These are phyloP conservation scores for Plectosphaerella plurivora DNA, from an alignment of 2,329 filamentous ascomycete species.

Conservation along the genomic window DNA sequence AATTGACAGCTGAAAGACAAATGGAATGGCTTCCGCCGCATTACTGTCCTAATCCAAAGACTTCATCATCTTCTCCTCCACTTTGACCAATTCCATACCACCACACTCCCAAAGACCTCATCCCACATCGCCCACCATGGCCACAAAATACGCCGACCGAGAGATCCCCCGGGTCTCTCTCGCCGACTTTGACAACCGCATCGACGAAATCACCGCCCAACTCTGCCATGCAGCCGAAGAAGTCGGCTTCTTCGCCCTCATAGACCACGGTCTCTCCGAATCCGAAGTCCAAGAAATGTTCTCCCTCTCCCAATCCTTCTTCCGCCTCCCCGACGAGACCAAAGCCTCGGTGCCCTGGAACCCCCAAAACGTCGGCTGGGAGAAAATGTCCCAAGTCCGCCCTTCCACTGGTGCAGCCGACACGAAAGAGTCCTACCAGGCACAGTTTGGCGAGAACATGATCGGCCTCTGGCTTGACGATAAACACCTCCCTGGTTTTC, in stretches of 20 bases:
- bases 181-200: constrained; percentile 44
- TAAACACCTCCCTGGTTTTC: constrained; percentile 42
- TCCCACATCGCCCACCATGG: neutral
- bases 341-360: constrained; percentile 53
- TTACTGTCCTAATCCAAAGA: too few species aligned
- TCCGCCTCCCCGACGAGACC: constrained; percentile 42
- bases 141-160: constrained; percentile 5
- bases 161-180: constrained; percentile 31
- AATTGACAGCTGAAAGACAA: too few species aligned
- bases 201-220: constrained; percentile 47
- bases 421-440: constrained; percentile 58
- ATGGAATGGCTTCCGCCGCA: too few species aligned
- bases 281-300: constrained; percentile 49
- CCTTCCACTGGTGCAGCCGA: constrained; percentile 56
- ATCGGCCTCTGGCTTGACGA: constrained; percentile 47
- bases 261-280: constrained; percentile 48
- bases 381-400: constrained; percentile 53
- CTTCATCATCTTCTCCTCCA: too few species aligned
- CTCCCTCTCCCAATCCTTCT: constrained; percentile 45
- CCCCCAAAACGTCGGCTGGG: constrained; percentile 55
- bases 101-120: neutral
- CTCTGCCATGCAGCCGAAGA: constrained; percentile 51
- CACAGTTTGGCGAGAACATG: constrained; percentile 56
- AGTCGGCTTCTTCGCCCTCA: constrained; percentile 55
- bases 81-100: too few species aligned